These are phyloP conservation scores for Kodamaea sp. DNA, from an alignment of 1,139 yeast species.

Conservation along the genomic window DNA sequence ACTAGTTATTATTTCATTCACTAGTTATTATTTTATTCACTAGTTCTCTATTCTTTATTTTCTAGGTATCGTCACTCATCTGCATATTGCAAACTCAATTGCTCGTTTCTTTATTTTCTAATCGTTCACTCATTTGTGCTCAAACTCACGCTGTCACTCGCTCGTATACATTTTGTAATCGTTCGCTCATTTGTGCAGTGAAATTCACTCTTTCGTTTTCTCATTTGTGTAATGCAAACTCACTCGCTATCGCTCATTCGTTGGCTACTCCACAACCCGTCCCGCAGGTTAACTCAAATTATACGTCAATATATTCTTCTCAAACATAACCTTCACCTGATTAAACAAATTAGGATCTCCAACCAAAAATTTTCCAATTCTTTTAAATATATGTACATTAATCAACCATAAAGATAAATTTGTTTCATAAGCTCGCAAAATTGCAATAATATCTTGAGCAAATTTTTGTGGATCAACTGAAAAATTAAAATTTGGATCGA, in stretches of 20 bases:
- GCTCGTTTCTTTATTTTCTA: too few relatives aligned
- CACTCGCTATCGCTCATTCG: background rate
- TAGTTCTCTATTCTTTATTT: too few relatives aligned
- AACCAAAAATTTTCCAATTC: constrained; percentile 27
- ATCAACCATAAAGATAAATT: constrained; percentile 35
- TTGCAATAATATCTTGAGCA: constrained; percentile 39
- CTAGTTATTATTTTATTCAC: too few relatives aligned
- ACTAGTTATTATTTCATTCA: too few relatives aligned
- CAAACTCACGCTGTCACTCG: too few relatives aligned
- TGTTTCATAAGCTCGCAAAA: constrained; percentile 33
- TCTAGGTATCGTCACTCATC: too few relatives aligned
- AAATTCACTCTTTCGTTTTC: too few relatives aligned
- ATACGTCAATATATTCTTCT: constrained; percentile 24
- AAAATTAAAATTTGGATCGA: background rate
- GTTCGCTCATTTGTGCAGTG: too few relatives aligned
- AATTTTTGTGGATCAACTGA: constrained; percentile 18
- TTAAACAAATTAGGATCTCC: constrained; percentile 27
- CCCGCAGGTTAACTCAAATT: constrained; percentile 17
- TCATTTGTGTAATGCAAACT: too few relatives aligned
- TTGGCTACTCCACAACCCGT: constrained; percentile 2
- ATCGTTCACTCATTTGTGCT: too few relatives aligned
- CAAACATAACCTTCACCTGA: constrained; percentile 26
- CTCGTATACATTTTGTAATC: too few relatives aligned
- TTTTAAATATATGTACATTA: constrained; percentile 31
- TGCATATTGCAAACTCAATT: too few relatives aligned